Evolutionary conservation across 1,284 basidiomycete species (phyloP).

Genomic region (Agaricales sp.): DNA sequence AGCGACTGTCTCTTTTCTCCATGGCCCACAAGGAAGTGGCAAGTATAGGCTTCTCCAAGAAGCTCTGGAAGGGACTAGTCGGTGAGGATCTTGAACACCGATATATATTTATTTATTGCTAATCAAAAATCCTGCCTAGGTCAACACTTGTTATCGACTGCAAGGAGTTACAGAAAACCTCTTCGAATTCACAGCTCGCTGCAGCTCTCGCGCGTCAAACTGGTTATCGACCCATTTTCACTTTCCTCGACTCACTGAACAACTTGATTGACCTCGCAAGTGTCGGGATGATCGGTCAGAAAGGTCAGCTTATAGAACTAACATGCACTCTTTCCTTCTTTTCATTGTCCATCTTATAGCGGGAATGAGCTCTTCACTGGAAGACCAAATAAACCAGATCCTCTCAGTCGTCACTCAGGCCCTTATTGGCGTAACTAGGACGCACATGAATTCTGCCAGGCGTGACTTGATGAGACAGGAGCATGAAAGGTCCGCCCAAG

Average conservation of each 20-base stretch:
- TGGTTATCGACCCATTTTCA: slow-evolving; percentile 88
- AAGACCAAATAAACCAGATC: slow-evolving; percentile 80
- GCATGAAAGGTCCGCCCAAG: slow-evolving; percentile 17
- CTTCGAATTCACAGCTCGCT: slow-evolving; percentile 67
- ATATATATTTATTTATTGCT: slow-evolving; percentile 4
- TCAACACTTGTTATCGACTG: slow-evolving; percentile 77
- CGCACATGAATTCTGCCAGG: slow-evolving; percentile 36
- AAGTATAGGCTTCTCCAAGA: slow-evolving; percentile 67
- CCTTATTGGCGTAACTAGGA: slow-evolving; percentile 53
- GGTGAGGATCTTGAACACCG: slow-evolving; percentile 29
- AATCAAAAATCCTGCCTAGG: slow-evolving; percentile 25
- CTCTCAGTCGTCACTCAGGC: slow-evolving; percentile 73
- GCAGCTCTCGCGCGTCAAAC: slow-evolving; percentile 69
- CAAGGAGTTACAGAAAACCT: slow-evolving; percentile 59
- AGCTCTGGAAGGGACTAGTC: slow-evolving; percentile 47
- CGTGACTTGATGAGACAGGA: slow-evolving; percentile 13
- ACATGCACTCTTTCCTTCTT: background rate
- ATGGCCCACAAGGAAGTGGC: slow-evolving; percentile 89
- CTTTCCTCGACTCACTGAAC: slow-evolving; percentile 79
- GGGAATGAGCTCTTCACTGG: slow-evolving; percentile 77
- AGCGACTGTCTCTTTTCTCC: slow-evolving; percentile 72
- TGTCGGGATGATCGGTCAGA: slow-evolving; percentile 90
- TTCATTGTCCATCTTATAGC: slow-evolving; percentile 31
- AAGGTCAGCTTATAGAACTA: slow-evolving; percentile 59
- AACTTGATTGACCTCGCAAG: slow-evolving; percentile 89